Conservation (phyloP, 2,329 filamentous ascomycete species). For the Whalleya microplaca region DNA sequence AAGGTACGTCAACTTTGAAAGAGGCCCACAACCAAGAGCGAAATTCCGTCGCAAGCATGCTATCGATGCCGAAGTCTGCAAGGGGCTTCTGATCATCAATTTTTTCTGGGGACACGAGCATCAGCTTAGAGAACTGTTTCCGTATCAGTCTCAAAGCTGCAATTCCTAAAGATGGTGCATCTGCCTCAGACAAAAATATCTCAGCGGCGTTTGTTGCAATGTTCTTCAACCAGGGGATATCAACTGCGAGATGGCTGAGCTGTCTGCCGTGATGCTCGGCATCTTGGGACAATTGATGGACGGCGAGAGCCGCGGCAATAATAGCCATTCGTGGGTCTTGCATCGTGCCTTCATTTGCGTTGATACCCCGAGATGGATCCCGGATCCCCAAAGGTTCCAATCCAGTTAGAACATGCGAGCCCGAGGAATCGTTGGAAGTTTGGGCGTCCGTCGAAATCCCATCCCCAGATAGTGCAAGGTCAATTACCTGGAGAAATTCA, state of each 20-base stretch:
- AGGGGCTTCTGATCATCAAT: constrained; percentile 35
- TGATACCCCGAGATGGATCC: not conserved
- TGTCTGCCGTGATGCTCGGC: no score
- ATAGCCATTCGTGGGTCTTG: not conserved
- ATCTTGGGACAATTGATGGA: no score
- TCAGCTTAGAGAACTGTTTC: not conserved
- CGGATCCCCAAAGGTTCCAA: not conserved
- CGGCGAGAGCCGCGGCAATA: no score
- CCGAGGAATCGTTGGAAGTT: no score
- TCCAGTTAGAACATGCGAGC: not conserved
- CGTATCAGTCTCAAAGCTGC: not conserved
- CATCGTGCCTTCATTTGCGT: no score
- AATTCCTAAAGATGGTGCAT: not conserved
- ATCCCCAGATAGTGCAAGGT: constrained; percentile 31
- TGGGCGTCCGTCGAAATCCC: no score
- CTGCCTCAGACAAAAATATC: not conserved
- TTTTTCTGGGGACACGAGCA: constrained; percentile 30
- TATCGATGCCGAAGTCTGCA: constrained; percentile 43
- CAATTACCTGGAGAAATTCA: constrained; percentile 32
- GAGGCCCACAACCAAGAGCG: constrained; percentile 41
- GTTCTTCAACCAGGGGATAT: no score
- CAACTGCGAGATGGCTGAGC: no score
- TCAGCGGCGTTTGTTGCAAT: no score
- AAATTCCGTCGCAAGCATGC: constrained; percentile 46
- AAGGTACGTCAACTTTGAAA: constrained; percentile 41